A percentile compares a stretch with the other conserved stretches of the same genome.
phyloP scores from a whole-genome alignment of 2,329 filamentous ascomycete species.

The Amphichorda felina region DNA sequence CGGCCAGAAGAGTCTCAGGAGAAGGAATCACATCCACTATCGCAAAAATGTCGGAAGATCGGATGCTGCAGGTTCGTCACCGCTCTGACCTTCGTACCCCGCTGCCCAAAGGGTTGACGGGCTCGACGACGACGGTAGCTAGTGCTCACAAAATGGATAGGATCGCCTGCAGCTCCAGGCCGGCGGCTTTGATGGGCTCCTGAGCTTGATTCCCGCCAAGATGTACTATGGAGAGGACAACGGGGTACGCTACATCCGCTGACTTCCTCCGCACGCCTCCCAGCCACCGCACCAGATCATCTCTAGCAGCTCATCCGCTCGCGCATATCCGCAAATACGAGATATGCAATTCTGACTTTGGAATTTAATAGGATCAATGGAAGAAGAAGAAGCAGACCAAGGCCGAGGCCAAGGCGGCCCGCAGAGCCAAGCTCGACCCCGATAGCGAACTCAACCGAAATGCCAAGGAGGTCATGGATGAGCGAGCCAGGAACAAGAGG shows the following conservation, averaged over 20 bases:
- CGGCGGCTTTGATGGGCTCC: constrained; percentile 73
- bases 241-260: constrained; percentile 44
- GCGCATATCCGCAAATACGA: no score
- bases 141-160: constrained; percentile 17
- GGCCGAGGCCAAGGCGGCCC: constrained; percentile 70
- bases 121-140: no score
- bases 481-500: constrained; percentile 63
- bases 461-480: constrained; percentile 87
- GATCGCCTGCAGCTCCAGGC: constrained; percentile 47
- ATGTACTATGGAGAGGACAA: constrained; percentile 82
- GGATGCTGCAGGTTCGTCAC: constrained; percentile 33
- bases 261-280: constrained; percentile 13
- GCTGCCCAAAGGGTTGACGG: no score
- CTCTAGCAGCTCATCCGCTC: no score
- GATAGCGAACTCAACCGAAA: constrained; percentile 69
- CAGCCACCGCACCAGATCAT: background rate
- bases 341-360: no score
- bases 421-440: constrained; percentile 82
- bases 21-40: background rate
- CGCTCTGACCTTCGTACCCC: constrained; percentile 12
- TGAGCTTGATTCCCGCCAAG: constrained; percentile 82
- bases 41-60: constrained; percentile 19
- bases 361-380: constrained; percentile 79
- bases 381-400: constrained; percentile 90
- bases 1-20: background rate